A percentile compares a stretch with the other conserved stretches of the same genome.
phyloP scores from a whole-genome alignment of 768 basidiomycete genomes.

The Tephrocybe rancida region DNA sequence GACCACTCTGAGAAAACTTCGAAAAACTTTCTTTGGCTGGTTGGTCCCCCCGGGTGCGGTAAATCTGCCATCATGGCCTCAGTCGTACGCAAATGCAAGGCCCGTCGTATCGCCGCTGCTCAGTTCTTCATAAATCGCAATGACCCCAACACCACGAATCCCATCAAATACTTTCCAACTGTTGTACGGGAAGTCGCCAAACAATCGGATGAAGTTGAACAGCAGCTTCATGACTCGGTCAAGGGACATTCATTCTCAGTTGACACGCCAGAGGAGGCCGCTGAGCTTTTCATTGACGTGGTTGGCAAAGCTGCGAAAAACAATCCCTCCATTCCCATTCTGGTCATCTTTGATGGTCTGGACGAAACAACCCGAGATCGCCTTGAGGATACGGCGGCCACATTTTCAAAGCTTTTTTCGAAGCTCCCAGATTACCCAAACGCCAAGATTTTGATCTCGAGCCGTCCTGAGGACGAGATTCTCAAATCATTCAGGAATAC shows the following conservation, averaged over 20 bases:
- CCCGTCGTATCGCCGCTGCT: constrained; percentile 6
- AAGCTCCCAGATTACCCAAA: constrained; percentile 3
- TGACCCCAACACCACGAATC: constrained; percentile 13
- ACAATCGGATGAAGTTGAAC: constrained; percentile 1
- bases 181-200: constrained; percentile 11
- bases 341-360: constrained; percentile 20
- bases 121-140: constrained; percentile 17
- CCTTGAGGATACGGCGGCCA: constrained; percentile 6
- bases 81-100: constrained; percentile 6
- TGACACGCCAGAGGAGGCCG: constrained; percentile 10
- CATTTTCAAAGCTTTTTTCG: constrained; percentile 15
- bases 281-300: constrained; percentile 14
- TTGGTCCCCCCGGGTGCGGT: constrained; percentile 5
- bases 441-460: constrained; percentile 20
- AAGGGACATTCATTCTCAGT: constrained; percentile 4
- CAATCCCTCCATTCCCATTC: constrained; percentile 6
- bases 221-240: constrained; percentile 6
- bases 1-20: constrained; percentile 2
- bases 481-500: constrained; percentile 6
- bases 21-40: constrained; percentile 12
- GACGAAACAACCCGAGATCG: constrained; percentile 15
- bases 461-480: constrained; percentile 21
- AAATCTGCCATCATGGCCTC: constrained; percentile 14
- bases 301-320: constrained; percentile 4
- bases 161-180: constrained; percentile 17